Percentiles rank a stretch among this genome's conserved stretches.
These are phyloP conservation scores for Talaromyces wortmannii DNA, from an alignment of 495 filamentous ascomycete genomes.

Conservation along the genomic window DNA sequence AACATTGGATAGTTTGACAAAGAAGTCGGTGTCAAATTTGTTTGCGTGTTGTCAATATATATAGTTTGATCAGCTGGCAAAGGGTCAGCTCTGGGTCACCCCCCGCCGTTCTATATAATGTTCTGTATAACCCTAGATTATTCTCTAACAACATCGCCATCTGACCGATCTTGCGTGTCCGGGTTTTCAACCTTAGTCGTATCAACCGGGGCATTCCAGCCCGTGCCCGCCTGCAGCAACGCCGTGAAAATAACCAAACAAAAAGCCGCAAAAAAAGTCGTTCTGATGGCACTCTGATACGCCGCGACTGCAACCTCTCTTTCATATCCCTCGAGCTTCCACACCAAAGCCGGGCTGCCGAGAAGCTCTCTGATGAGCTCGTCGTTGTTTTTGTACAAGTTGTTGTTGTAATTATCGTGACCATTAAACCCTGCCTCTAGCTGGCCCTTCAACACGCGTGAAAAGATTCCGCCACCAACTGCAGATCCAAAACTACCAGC, in stretches of 20 bases:
- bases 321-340: conserved; percentile 42
- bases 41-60: no score
- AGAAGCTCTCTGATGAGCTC: conserved; percentile 56
- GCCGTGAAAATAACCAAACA: conserved; percentile 47
- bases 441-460: conserved; percentile 45
- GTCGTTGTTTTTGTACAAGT: conserved; percentile 19
- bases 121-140: no score
- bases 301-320: conserved; percentile 52
- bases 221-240: conserved; percentile 59
- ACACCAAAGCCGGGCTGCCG: conserved; percentile 61
- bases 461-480: conserved; percentile 70
- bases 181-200: not conserved
- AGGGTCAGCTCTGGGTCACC: no score
- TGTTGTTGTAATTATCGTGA: conserved; percentile 14
- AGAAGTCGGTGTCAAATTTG: no score
- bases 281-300: conserved; percentile 52
- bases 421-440: conserved; percentile 50
- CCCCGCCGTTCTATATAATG: no score
- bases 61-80: no score
- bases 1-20: no score
- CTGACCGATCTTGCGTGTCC: no score
- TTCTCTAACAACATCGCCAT: no score
- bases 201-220: conserved; percentile 41
- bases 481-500: conserved; percentile 70
- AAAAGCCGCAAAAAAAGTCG: conserved; percentile 51